A percentile compares a stretch with the other conserved stretches of the same genome.
Evolutionary conservation across 225 moss, liverwort and hornwort species (phyloP).

Genomic region (Polytrichum commune): DNA sequence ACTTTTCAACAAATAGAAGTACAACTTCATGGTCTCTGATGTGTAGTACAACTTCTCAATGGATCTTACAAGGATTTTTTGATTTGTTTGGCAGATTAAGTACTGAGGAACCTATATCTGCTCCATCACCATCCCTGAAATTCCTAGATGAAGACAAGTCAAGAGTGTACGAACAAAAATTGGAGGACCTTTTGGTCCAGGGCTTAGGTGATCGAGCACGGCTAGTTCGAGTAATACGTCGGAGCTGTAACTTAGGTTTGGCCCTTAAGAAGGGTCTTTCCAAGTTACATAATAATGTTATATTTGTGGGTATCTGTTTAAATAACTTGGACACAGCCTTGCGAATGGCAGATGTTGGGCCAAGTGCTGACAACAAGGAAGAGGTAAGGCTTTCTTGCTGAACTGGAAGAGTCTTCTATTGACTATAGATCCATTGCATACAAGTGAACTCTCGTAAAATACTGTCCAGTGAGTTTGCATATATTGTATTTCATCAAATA

Average conservation of each 20-base stretch:
- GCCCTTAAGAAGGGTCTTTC: conserved; percentile 44
- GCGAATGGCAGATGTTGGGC: conserved; percentile 90
- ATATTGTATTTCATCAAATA: too few relatives aligned
- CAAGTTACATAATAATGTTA: conserved; percentile 35
- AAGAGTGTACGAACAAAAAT: conserved; percentile 48
- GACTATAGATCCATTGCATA: too few relatives aligned
- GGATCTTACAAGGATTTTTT: not conserved
- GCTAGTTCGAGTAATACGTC: conserved; percentile 57
- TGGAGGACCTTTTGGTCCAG: conserved; percentile 55
- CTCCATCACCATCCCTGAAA: conserved; percentile 14
- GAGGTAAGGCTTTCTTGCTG: conserved; percentile 45
- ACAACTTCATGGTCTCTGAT: too few relatives aligned
- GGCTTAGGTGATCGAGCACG: conserved; percentile 75
- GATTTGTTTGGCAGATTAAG: conserved; percentile 33
- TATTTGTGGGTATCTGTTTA: conserved; percentile 65
- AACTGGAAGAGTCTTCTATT: not conserved
- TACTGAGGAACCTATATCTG: conserved; percentile 23
- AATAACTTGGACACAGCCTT: conserved; percentile 65
- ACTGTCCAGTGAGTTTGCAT: too few relatives aligned
- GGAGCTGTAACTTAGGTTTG: conserved; percentile 58
- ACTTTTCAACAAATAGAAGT: too few relatives aligned
- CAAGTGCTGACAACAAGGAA: conserved; percentile 81
- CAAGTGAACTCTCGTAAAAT: too few relatives aligned
- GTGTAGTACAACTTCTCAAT: too few relatives aligned
- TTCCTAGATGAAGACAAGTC: conserved; percentile 69